Evolutionary conservation across 306 rosid species (phyloP).

Genomic region (Pterocarpus macrocarpus): DNA sequence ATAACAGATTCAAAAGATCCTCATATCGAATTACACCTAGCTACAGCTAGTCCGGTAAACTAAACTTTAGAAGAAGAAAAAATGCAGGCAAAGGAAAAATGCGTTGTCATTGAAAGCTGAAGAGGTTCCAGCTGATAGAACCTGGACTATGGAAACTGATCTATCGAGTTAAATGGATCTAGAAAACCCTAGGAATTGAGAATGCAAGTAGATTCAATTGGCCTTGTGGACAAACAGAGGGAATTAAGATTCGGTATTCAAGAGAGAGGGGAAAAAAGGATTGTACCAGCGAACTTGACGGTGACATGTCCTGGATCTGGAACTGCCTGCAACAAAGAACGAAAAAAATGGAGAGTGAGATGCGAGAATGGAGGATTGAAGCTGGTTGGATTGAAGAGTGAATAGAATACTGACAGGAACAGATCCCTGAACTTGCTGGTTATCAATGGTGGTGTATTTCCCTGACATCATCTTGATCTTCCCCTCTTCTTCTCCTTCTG

Average conservation of each 20-base stretch:
- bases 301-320: slow-evolving; percentile 76
- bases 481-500: not conserved
- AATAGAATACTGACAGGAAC: slow-evolving; percentile 67
- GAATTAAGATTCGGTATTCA: not conserved
- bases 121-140: not conserved
- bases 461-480: slow-evolving; percentile 88
- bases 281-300: slow-evolving; percentile 77
- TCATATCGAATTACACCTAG: slow-evolving; percentile 29
- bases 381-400: not conserved
- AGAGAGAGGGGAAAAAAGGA: not conserved
- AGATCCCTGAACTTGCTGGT: slow-evolving; percentile 82
- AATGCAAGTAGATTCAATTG: not conserved
- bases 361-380: not conserved
- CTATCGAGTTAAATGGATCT: not conserved
- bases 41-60: not conserved
- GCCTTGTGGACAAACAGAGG: not conserved
- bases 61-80: not conserved
- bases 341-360: slow-evolving; percentile 32
- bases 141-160: not conserved
- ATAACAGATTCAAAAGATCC: slow-evolving; percentile 4
- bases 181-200: slow-evolving; percentile 6
- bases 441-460: slow-evolving; percentile 75
- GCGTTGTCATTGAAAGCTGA: not conserved
- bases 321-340: slow-evolving; percentile 69
- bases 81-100: not conserved